Evolutionary conservation across 345 rosid genomes (phyloP).

Genomic region (Hevea brasiliensis): DNA sequence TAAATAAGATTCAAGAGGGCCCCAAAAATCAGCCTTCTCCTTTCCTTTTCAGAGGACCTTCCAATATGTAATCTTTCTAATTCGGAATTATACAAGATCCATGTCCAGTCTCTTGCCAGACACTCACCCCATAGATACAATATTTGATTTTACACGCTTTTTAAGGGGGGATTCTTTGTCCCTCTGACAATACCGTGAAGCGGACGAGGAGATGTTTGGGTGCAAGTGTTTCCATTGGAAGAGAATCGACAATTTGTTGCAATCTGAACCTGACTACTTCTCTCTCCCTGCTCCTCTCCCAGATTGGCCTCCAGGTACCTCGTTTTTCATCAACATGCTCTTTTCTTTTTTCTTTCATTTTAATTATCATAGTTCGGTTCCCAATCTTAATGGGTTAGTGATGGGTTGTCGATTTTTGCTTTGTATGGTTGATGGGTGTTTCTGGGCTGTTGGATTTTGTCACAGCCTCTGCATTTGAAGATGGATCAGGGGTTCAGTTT

Average conservation of each 20-base stretch:
- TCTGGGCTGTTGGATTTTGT: conserved; percentile 11
- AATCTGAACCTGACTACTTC: conserved; percentile 46
- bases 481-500: not conserved
- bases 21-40: not conserved
- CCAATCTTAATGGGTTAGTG: not conserved
- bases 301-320: conserved; percentile 70
- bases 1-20: not conserved
- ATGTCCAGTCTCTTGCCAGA: not conserved
- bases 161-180: not conserved
- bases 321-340: not conserved
- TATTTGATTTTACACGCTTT: not conserved
- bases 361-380: not conserved
- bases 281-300: conserved; percentile 71
- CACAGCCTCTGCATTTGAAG: conserved; percentile 1
- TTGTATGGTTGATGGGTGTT: conserved; percentile 1
- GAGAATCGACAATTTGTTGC: conserved; percentile 21
- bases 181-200: not conserved
- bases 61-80: not conserved
- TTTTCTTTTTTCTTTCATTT: not conserved
- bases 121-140: not conserved
- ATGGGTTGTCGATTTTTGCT: not conserved
- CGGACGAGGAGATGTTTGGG: conserved; percentile 41
- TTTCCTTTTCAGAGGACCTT: not conserved
- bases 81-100: no score
- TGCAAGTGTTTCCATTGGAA: conserved; percentile 57